Evolutionary conservation across 495 filamentous ascomycete genomes (phyloP).

Genomic region (Xylaria castorea): DNA sequence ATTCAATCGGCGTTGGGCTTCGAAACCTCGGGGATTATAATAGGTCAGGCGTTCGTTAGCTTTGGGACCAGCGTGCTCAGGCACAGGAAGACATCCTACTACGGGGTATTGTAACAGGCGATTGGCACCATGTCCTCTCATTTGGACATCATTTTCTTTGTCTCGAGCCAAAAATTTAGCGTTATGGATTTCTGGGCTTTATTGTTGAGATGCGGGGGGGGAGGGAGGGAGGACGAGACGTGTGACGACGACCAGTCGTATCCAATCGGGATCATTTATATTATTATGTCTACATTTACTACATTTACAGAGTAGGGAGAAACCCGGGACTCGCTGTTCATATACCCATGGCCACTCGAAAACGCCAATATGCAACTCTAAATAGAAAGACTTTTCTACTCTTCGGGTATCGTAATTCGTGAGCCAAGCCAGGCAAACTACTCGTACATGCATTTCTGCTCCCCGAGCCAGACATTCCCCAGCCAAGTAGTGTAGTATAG

Average conservation of each 20-base stretch:
- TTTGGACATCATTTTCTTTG: background rate
- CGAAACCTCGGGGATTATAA: conserved; percentile 16
- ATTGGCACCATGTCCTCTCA: conserved; percentile 1
- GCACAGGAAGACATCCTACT: background rate
- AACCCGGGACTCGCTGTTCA: conserved; percentile 19
- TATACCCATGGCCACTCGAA: conserved; percentile 27
- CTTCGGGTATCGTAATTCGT: conserved; percentile 18
- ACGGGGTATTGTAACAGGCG: background rate
- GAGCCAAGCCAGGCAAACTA: conserved; percentile 23
- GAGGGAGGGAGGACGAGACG: background rate
- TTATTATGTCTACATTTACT: conserved; percentile 7
- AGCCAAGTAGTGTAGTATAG: background rate
- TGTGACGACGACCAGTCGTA: background rate
- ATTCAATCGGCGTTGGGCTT: conserved; percentile 27
- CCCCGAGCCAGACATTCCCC: background rate
- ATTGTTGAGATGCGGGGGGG: background rate
- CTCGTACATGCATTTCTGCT: background rate
- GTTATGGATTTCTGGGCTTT: background rate
- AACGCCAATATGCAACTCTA: conserved; percentile 28
- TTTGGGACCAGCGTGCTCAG: conserved; percentile 4
- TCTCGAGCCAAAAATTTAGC: background rate
- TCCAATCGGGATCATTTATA: background rate
- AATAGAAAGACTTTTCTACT: background rate
- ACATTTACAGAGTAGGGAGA: background rate
- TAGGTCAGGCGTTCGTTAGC: conserved; percentile 18